Evolutionary conservation across 805 yeast species (phyloP), one percentile per base, ranked within the genome.

Genomic region (Ogataea angusta): DNA sequence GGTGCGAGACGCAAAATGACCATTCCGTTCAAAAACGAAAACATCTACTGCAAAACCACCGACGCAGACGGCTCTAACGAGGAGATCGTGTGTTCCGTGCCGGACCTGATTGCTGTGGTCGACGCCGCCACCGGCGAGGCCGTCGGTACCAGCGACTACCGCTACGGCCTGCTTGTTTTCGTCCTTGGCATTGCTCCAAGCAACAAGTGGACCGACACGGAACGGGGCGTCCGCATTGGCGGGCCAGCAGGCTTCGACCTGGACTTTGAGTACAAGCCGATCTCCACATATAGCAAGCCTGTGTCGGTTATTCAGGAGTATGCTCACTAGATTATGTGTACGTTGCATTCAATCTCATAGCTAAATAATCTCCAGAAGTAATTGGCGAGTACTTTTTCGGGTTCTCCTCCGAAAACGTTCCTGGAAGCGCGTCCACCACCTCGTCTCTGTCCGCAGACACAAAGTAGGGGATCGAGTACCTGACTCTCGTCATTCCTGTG

Each of bases 11-110:
- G 42, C 16, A 34, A 38, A 16, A 42, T 66, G 56, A 46, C 47
- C n/a, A 70, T 72, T 33, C 75, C 76, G 22, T 72, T 72, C 65
- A 69, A 72, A 53, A 72, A 72, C 47, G 76, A 72, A 47, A 72
- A 72, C 51, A 66, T 72, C 16, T 54, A 54, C 26, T 67, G 68
- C 19, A 57, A 56, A 36, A 18, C 60, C 15, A 43, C 53, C 28
- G 48, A 42, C 24, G 40, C 44, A 7, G 48, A 46, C 30, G 51
- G 48, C 6, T 42, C 39, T 2, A 55, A 55, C 6, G 53, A 57
- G 16, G 52, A 60, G 37, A 52, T 62, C n/a, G 59, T 69, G 9
- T 59, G 68, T 38, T 58, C 71, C 5, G 75, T 70, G 29, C 76
- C 76, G n/a, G 76, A 71, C 48, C 47, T 71, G 38, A 69, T 71